Percentiles rank a stretch among this genome's conserved stretches.
Evolutionary conservation across 2,329 filamentous ascomycete genomes (phyloP).

Genomic region (Penicillium sclerotigenum): DNA sequence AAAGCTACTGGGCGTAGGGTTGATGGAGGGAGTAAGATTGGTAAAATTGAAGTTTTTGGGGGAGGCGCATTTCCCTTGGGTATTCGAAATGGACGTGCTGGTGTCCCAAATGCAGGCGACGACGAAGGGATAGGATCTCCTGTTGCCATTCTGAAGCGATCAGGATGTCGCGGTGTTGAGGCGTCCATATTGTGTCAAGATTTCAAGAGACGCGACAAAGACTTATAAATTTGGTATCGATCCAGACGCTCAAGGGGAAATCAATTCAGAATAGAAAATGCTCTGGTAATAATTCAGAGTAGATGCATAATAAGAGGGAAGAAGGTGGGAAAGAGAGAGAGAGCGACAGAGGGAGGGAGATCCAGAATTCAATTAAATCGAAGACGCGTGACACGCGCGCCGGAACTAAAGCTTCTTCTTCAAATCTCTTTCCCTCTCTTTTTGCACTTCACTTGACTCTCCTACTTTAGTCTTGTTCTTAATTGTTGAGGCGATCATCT

Average conservation of each 20-base stretch:
- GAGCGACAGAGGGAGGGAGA: neutral
- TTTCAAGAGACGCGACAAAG: neutral
- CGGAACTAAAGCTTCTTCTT: constrained; percentile 1
- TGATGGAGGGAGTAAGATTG: constrained; percentile 82
- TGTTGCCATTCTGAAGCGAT: constrained; percentile 20
- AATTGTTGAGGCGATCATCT: neutral
- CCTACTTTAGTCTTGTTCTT: neutral
- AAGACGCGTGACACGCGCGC: constrained; percentile 9
- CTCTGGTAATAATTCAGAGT: neutral
- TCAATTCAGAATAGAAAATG: neutral
- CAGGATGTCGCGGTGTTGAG: constrained; percentile 22
- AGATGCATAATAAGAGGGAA: neutral
- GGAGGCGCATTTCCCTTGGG: constrained; percentile 48
- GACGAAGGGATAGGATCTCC: constrained; percentile 73
- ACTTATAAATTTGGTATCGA: neutral
- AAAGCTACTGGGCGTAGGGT: constrained; percentile 89
- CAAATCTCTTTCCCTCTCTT: neutral
- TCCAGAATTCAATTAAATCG: constrained; percentile 4
- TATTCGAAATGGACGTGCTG: constrained; percentile 66
- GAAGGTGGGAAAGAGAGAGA: neutral
- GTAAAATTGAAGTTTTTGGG: constrained; percentile 65
- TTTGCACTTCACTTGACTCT: neutral
- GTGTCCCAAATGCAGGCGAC: constrained; percentile 85
- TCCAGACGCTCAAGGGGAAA: neutral
- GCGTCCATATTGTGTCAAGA: constrained; percentile 17